These are phyloP conservation scores for Boletellus emodensis DNA, from an alignment of 768 basidiomycete species.

Conservation along the genomic window DNA sequence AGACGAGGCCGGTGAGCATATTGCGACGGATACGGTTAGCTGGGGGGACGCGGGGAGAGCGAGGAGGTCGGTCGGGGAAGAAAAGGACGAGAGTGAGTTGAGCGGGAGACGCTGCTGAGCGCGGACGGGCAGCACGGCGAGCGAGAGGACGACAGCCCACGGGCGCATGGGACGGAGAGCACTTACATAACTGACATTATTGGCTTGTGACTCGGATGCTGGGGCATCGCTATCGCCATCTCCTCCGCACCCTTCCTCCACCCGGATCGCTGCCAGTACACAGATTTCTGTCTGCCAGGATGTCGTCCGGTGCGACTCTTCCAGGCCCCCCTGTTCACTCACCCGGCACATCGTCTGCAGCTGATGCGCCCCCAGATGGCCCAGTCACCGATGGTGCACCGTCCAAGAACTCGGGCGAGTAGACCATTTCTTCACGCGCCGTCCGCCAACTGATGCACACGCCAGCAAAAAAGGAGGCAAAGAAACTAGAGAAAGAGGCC, in stretches of 20 bases:
- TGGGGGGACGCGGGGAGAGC: too few relatives aligned
- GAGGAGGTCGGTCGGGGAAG: too few relatives aligned
- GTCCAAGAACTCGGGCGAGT: slow-evolving; percentile 42
- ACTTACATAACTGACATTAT: too few relatives aligned
- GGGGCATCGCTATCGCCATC: background rate
- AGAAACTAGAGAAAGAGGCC: slow-evolving; percentile 73
- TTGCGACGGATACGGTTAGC: too few relatives aligned
- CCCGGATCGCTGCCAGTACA: background rate
- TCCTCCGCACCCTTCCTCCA: background rate
- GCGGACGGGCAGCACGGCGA: too few relatives aligned
- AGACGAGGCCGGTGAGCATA: too few relatives aligned
- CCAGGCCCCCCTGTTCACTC: background rate
- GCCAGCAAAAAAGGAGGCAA: slow-evolving; percentile 82
- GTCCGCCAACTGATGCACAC: background rate
- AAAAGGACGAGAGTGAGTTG: too few relatives aligned
- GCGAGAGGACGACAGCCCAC: too few relatives aligned
- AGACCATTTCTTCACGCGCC: background rate
- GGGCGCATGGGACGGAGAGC: too few relatives aligned
- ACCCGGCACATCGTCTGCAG: background rate
- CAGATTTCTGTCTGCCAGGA: background rate
- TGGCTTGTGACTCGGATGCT: too few relatives aligned
- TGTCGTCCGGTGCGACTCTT: slow-evolving; percentile 3
- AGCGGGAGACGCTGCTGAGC: too few relatives aligned
- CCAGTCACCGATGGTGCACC: slow-evolving; percentile 8
- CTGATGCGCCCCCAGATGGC: background rate